Base-by-base conservation (phyloP, 371 early-diverging fungal species). In the Fennellomyces sp. region DNA sequence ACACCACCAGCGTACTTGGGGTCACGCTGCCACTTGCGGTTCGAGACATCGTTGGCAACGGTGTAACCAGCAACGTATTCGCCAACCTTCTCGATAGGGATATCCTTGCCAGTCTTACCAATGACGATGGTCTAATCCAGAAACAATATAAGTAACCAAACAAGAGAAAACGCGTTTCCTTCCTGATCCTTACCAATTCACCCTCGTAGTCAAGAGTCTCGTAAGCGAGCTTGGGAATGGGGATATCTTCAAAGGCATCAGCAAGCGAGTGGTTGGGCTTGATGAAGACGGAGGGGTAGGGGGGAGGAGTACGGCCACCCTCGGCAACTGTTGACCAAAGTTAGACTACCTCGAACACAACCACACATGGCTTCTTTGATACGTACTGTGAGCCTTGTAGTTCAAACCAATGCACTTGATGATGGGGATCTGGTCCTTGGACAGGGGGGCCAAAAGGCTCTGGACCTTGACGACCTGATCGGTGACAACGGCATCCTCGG, bases 351-450 rank as follows among this genome's bases (percentile, higher is more conserved):
- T 29, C 27, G 19, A 15, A 23, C 19, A 25, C n/a, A 27, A 55
- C 4, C 10, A 21, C 17, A 4, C n/a, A n/a, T n/a, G n/a, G n/a
- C 8, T 21, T n/a, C n/a, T n/a, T 15, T 12, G 5, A 29, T 53
- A 36, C 63, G 21, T 41, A 62, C 63, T 68, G 56, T 68, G 69
- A 42, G 65, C 58, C 31, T 72, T 73, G 67, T 87, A 87, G 61
- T 87, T 87, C 48, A 87, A 62, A 2, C 87, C 87, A 45, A 87
- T 76, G 52, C 87, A 81, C 35, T 78, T 75, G 60, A 84, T 74
- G 41, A 73, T 63, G 30, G 69, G 69, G 17, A 68, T 49, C 26
- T 68, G 50, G 2, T 64, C 64, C 17, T 30, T 33, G 7, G 70
- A 41, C 25, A 84, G 54, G 19, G 85, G 85, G 17, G 85, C 68